Conservation (phyloP, 208 protist genomes). For the Naegleria lovaniensis region DNA sequence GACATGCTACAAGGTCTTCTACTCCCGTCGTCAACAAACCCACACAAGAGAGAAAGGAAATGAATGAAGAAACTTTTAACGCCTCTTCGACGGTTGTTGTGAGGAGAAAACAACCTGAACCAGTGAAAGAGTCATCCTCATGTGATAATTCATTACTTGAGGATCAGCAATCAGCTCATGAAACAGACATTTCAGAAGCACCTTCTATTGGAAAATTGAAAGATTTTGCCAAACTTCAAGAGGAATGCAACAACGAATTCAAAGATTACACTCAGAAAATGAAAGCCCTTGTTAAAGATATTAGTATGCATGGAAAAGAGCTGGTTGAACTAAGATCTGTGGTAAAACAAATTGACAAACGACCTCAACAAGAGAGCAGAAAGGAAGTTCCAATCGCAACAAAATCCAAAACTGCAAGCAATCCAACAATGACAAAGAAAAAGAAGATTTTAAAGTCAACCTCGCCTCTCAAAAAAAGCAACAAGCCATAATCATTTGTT, state of each 20-base stretch:
- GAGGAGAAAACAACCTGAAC: not conserved
- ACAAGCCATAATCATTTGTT: not conserved
- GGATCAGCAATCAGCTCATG: not conserved
- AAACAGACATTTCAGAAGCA: not conserved
- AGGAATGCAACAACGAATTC: conserved; percentile 11
- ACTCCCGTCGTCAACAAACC: too few relatives aligned
- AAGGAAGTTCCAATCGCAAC: not conserved
- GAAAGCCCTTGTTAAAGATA: not conserved
- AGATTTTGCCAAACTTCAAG: not conserved
- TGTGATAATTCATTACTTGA: not conserved
- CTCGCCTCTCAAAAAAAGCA: not conserved
- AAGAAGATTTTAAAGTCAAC: not conserved
- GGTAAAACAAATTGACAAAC: not conserved
- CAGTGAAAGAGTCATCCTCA: not conserved
- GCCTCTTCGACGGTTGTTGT: not conserved
- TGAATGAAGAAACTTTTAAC: not conserved
- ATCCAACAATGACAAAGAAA: not conserved
- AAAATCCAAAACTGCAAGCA: not conserved
- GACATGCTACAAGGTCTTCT: too few relatives aligned
- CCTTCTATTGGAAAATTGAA: not conserved
- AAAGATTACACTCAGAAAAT: not conserved
- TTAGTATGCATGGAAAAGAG: not conserved
- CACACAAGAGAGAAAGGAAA: not conserved
- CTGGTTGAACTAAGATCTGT: not conserved
- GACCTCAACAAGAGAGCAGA: not conserved